These are phyloP conservation scores for Talaromyces thailandensis DNA, from an alignment of 495 filamentous ascomycete species.

Conservation along the genomic window DNA sequence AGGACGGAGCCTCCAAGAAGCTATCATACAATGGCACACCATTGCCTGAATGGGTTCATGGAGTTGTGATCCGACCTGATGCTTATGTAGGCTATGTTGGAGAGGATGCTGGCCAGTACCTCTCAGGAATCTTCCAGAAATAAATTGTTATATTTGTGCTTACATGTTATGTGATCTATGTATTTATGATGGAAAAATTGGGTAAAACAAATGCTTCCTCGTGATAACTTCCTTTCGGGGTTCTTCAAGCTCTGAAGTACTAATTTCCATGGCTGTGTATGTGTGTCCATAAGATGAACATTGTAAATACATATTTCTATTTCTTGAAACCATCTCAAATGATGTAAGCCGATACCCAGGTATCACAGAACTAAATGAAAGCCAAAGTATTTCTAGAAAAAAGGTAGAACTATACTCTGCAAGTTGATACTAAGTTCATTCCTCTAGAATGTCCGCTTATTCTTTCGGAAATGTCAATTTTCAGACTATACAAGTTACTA, in stretches of 20 bases:
- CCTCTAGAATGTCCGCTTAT: neutral
- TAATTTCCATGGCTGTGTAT: no score
- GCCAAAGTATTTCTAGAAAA: neutral
- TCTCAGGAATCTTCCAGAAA: neutral
- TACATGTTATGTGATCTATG: neutral
- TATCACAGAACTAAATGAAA: neutral
- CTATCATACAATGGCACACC: neutral
- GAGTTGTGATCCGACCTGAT: neutral
- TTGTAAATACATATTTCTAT: neutral
- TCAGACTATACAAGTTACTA: neutral
- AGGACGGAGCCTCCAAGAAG: neutral
- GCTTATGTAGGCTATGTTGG: neutral
- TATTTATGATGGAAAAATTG: neutral
- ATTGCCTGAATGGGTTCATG: neutral
- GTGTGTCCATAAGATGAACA: neutral
- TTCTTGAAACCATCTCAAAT: neutral
- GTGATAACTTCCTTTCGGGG: neutral
- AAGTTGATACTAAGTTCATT: neutral
- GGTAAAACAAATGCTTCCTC: neutral
- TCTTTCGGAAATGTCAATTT: neutral
- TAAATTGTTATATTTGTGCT: neutral
- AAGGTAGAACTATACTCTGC: neutral
- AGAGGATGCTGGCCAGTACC: neutral
- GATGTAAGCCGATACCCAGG: neutral
- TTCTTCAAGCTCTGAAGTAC: no score